Base-by-base conservation (phyloP, 2,329 filamentous ascomycete species). In the Pseudopithomyces chartarum region DNA sequence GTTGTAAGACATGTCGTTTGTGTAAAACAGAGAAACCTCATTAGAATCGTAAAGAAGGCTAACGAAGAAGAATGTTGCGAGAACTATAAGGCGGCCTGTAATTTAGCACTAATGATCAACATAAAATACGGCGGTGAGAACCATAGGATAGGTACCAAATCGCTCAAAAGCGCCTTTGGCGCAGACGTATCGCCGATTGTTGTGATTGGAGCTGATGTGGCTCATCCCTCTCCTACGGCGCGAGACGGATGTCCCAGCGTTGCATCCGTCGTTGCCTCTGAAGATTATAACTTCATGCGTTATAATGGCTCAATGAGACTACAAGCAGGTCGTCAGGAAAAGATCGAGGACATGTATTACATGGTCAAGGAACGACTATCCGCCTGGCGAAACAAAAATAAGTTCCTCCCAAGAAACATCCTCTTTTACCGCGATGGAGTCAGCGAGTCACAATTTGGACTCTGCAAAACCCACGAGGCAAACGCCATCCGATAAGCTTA, bases 161-260 rank as follows among this genome's bases (percentile, higher is more conserved):
- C 13, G 11, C 15, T n/a, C 13, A 11, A 36, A 6, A 36, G 34
- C 13, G 34, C 13, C 40, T 5, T 29, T 29, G n/a, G n/a, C n/a
- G n/a, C n/a, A n/a, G n/a, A n/a, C n/a, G n/a, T n/a, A n/a, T n/a
- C n/a, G n/a, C 26, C 26, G 26, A 29, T 4, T 29, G 26, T 26
- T 44, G 20, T 44, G 6, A 13, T 44, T 2, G 78, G 78, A 0
- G 73, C 73, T 1, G 78, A 81, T 57, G 73, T 79, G 0, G 75
- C 74, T 1, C 78, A 80, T 54, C 75, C 77, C 0, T 60, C 58
- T 6, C 32, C 51, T 4, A 62, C 54, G 2, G 46, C 52, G 5
- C 32, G 57, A 2, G 7, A 42, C 4, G 59, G 54, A 10, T 58
- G 59, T 1, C 54, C 54, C 34, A 46, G 40, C 38, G 40, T 56